Conservation (phyloP, 208 protist species). For the Crithidia thermophila region DNA sequence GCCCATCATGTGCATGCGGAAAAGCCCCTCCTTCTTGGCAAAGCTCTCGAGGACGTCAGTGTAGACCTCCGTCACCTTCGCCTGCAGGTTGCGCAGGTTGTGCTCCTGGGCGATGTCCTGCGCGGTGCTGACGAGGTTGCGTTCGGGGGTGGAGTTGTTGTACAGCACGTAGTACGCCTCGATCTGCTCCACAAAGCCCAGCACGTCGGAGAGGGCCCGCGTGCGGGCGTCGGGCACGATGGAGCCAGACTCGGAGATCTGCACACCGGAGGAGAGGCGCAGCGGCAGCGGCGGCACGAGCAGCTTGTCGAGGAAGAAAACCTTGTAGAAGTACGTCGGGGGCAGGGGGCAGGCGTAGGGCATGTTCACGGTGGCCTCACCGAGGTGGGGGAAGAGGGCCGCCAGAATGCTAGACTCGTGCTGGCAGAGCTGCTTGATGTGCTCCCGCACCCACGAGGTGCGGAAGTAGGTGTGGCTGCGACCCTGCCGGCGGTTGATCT, state of each 20-base stretch:
- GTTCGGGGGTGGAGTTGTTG: conserved; percentile 61
- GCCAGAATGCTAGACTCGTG: conserved; percentile 62
- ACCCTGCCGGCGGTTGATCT: conserved; percentile 57
- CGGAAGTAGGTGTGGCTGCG: conserved; percentile 78
- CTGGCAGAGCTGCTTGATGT: conserved; percentile 86
- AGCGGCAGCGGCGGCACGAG: conserved; percentile 85
- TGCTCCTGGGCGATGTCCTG: conserved; percentile 80
- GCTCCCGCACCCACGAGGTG: conserved; percentile 59
- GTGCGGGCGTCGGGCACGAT: conserved; percentile 78
- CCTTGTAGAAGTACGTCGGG: conserved; percentile 67
- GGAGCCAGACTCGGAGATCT: conserved; percentile 62
- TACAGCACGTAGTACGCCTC: conserved; percentile 78
- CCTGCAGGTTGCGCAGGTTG: conserved; percentile 87
- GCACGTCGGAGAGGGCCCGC: conserved; percentile 64
- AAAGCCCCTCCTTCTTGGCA: conserved; percentile 99
- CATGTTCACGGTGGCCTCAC: conserved; percentile 69
- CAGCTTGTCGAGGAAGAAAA: conserved; percentile 88
- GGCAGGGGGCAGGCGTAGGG: conserved; percentile 56
- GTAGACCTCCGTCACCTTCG: conserved; percentile 85
- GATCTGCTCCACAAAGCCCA: conserved; percentile 84
- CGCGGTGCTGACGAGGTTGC: conserved; percentile 41
- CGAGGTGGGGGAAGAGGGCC: conserved; percentile 81
- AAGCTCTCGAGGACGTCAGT: conserved; percentile 86
- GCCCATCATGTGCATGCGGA: conserved; percentile 99
- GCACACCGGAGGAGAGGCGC: conserved; percentile 79